Conservation (phyloP, 2,329 filamentous ascomycete species). For the Ophiostoma perfectum region DNA sequence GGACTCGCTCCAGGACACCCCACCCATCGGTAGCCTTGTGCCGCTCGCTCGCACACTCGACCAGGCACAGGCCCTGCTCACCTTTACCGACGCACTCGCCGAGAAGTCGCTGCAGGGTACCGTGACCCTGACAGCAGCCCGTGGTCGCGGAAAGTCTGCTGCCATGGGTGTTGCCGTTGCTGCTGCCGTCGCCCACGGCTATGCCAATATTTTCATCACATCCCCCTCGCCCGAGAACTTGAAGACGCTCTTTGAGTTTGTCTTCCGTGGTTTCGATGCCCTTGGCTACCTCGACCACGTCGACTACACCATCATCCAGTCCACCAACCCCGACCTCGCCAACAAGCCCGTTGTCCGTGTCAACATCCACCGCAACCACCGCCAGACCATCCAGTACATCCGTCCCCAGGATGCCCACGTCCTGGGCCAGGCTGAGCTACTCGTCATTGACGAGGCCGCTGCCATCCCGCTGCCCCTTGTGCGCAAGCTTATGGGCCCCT, state of each 20-base stretch:
- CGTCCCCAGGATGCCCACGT: constrained; percentile 94
- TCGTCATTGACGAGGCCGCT: constrained; percentile 96
- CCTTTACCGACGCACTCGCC: constrained; percentile 91
- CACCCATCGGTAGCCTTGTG: constrained; percentile 79
- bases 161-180: constrained; percentile 92
- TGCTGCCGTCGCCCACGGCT: constrained; percentile 89
- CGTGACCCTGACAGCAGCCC: constrained; percentile 84
- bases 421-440: constrained; percentile 85
- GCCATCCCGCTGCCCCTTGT: constrained; percentile 93
- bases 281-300: constrained; percentile 90
- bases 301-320: constrained; percentile 97
- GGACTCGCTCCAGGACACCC: constrained; percentile 75
- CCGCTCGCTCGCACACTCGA: constrained; percentile 85
- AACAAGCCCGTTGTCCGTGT: constrained; percentile 98
- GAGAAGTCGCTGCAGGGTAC: constrained; percentile 95
- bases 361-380: constrained; percentile 89
- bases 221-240: constrained; percentile 96
- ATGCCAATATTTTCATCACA: constrained; percentile 99
- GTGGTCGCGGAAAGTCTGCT: constrained; percentile 95
- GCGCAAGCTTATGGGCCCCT: constrained; percentile 89
- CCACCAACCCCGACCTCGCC: constrained; percentile 86
- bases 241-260: constrained; percentile 96
- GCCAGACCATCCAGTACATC: constrained; percentile 98
- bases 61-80: constrained; percentile 93
- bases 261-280: constrained; percentile 97